These are phyloP conservation scores for Ceraceosorus bombacis DNA, from an alignment of 1,284 basidiomycete genomes.

Conservation along the genomic window DNA sequence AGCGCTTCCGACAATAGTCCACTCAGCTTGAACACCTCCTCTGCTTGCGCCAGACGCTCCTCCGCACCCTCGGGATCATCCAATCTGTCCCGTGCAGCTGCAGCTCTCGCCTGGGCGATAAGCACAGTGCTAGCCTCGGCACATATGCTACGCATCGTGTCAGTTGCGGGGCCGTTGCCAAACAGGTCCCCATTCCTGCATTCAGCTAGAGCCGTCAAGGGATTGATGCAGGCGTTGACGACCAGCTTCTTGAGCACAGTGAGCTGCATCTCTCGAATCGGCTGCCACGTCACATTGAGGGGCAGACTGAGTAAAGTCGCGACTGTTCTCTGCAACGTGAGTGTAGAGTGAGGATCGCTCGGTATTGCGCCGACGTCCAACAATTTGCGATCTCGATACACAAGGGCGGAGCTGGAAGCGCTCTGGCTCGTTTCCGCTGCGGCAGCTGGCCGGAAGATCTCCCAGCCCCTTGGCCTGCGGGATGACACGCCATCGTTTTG, in stretches of 20 bases:
- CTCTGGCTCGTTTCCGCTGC: neutral
- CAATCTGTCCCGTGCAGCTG: neutral
- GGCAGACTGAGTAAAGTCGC: constrained; percentile 35
- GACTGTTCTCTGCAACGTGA: constrained; percentile 29
- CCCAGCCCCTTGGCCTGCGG: neutral
- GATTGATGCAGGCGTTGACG: constrained; percentile 77
- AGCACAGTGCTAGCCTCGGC: constrained; percentile 30
- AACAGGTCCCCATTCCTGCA: constrained; percentile 69
- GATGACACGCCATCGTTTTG: neutral
- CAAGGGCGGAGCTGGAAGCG: neutral
- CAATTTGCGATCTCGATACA: neutral
- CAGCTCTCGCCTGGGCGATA: neutral
- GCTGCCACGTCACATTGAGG: constrained; percentile 56
- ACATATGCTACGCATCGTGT: constrained; percentile 26
- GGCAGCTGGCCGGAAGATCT: neutral
- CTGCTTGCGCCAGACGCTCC: neutral
- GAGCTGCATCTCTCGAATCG: constrained; percentile 64
- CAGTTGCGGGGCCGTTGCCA: constrained; percentile 32
- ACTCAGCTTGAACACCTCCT: neutral
- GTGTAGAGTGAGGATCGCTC: constrained; percentile 16
- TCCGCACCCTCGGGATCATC: neutral
- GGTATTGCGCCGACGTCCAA: constrained; percentile 32
- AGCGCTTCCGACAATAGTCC: constrained; percentile 1
- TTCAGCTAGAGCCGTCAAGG: constrained; percentile 72
- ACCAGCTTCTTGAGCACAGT: constrained; percentile 74